These are phyloP conservation scores for Didymella segeticola DNA, from an alignment of 2,329 filamentous ascomycete species.

Conservation along the genomic window DNA sequence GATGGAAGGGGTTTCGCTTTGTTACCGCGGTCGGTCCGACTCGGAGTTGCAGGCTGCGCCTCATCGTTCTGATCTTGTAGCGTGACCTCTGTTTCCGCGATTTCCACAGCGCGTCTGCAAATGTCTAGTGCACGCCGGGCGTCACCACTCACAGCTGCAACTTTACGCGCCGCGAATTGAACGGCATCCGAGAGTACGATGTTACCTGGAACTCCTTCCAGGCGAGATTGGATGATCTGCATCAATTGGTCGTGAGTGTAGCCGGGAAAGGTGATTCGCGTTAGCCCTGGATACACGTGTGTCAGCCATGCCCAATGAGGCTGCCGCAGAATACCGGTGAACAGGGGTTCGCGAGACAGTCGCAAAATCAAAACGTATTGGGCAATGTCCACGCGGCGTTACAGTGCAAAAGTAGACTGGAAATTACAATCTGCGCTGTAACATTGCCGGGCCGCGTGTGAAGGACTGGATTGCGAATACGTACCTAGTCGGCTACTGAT, in stretches of 20 bases:
- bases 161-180: slow-evolving; percentile 95
- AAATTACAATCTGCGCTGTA: slow-evolving; percentile 10
- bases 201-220: slow-evolving; percentile 85
- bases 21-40: slow-evolving; percentile 58
- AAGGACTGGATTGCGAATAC: slow-evolving; percentile 21
- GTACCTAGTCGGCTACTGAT: slow-evolving; percentile 78
- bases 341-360: slow-evolving; percentile 24
- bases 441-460: slow-evolving; percentile 9
- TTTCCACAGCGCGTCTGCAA: slow-evolving; percentile 90
- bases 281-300: slow-evolving; percentile 64
- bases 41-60: slow-evolving; percentile 65
- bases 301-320: slow-evolving; percentile 40
- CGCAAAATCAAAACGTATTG: slow-evolving; percentile 23
- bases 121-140: slow-evolving; percentile 93
- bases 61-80: slow-evolving; percentile 41
- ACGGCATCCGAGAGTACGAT: slow-evolving; percentile 93
- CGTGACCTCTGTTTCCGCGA: slow-evolving; percentile 78
- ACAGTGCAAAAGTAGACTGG: slow-evolving; percentile 21
- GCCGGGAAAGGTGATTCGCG: slow-evolving; percentile 93
- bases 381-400: slow-evolving; percentile 24
- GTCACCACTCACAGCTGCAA: slow-evolving; percentile 94
- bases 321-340: slow-evolving; percentile 18
- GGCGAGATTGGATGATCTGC: slow-evolving; percentile 93
- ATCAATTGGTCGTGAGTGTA: slow-evolving; percentile 98
- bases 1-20: slow-evolving; percentile 34